Conservation (phyloP, 345 rosid species). For the Syzygium aromaticum region DNA sequence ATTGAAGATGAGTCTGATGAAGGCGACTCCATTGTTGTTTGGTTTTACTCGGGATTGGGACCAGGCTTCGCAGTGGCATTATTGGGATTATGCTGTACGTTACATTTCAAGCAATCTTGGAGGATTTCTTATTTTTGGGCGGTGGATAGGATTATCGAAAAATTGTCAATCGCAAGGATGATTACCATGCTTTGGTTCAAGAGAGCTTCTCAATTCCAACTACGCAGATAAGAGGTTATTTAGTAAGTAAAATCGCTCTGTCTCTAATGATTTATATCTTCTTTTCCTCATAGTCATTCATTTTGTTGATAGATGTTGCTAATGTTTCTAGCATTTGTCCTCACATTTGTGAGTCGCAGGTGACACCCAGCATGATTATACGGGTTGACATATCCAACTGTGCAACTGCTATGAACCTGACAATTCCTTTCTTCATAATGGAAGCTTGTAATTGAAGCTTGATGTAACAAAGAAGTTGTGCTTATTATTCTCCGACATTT, state of each 20-base stretch:
- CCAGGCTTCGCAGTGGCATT: neutral
- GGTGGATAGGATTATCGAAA: too few species aligned
- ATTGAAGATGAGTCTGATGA: neutral
- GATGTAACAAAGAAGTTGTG: too few species aligned
- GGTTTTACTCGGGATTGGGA: neutral
- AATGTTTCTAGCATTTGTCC: neutral
- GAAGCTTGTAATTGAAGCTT: neutral
- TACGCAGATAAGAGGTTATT: neutral
- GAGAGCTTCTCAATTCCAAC: neutral
- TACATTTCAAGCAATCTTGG: neutral
- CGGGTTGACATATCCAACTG: neutral
- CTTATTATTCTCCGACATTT: fast-evolving
- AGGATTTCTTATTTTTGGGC: neutral
- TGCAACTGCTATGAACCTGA: neutral
- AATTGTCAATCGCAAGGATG: neutral
- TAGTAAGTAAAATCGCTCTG: neutral
- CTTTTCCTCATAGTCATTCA: neutral
- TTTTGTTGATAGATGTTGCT: neutral
- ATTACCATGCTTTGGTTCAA: neutral
- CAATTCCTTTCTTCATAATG: neutral
- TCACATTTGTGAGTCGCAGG: neutral
- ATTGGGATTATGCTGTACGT: neutral
- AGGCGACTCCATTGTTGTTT: neutral
- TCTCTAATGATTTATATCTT: too few species aligned
- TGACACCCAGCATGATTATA: neutral